These are phyloP conservation scores for Quercus wislizeni DNA, from an alignment of 306 rosid genomes.

Conservation along the genomic window DNA sequence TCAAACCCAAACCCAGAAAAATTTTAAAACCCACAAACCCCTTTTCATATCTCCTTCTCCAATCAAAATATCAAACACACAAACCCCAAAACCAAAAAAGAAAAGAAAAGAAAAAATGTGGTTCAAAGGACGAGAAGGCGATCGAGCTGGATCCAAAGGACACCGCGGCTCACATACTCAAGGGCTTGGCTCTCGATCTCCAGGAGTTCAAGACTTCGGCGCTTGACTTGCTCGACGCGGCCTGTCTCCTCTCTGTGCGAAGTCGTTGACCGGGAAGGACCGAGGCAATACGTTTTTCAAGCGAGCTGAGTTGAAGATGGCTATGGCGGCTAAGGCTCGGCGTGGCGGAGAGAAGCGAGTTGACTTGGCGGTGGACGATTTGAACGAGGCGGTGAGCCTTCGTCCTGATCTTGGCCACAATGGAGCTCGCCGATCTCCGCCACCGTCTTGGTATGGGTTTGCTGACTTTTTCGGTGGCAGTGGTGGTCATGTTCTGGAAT, in stretches of 20 bases:
- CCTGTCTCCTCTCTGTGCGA: constrained; percentile 69
- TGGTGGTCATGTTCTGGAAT: too few species aligned
- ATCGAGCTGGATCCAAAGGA: constrained; percentile 72
- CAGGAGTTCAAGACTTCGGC: constrained; percentile 82
- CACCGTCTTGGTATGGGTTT: too few species aligned
- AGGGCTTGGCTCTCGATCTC: constrained; percentile 61
- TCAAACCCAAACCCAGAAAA: too few species aligned
- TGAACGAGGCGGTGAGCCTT: constrained; percentile 53
- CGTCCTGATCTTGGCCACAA: too few species aligned
- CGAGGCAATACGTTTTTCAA: constrained; percentile 73
- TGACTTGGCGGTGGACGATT: constrained; percentile 63
- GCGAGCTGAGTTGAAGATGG: constrained; percentile 74
- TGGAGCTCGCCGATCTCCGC: too few species aligned
- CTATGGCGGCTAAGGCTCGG: constrained; percentile 23
- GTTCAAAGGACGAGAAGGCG: constrained; percentile 51
- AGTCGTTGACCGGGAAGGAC: constrained; percentile 55
- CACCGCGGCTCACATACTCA: constrained; percentile 81
- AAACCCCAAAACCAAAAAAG: not conserved
- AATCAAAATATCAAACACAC: not conserved
- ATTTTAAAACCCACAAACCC: not conserved
- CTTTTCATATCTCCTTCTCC: not conserved
- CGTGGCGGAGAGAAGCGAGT: constrained; percentile 14
- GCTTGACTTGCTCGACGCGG: constrained; percentile 64
- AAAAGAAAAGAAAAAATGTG: constrained; percentile 33
- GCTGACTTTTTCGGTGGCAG: too few species aligned